Percentiles rank a stretch among this genome's conserved stretches.
These are phyloP conservation scores for Metschnikowia aberdeeniae DNA, from an alignment of 805 yeast species.

Conservation along the genomic window DNA sequence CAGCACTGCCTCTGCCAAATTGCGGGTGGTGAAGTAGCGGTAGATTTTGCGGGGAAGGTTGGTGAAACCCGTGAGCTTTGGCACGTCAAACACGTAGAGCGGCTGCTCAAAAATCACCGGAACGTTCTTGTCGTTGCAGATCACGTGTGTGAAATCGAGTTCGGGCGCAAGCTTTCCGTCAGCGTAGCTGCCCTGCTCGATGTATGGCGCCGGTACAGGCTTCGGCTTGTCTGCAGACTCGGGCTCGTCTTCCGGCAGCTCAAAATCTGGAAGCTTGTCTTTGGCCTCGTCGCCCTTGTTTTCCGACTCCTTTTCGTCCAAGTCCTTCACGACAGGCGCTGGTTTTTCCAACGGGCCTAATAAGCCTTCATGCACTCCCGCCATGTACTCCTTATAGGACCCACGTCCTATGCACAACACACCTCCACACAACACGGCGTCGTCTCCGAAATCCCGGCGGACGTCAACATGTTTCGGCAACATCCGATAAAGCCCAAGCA, in stretches of 20 bases:
- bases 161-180: constrained; percentile 58
- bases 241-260: constrained; percentile 21
- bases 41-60: constrained; percentile 72
- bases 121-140: constrained; percentile 34
- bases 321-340: constrained; percentile 21
- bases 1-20: constrained; percentile 65
- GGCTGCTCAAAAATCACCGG: constrained; percentile 76
- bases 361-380: constrained; percentile 92
- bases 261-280: constrained; percentile 14
- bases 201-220: constrained; percentile 62
- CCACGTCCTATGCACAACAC: constrained; percentile 93
- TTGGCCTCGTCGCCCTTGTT: constrained; percentile 12
- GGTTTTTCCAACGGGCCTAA: constrained; percentile 75
- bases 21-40: constrained; percentile 71
- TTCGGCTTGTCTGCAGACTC: constrained; percentile 23
- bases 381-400: constrained; percentile 86
- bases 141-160: constrained; percentile 34
- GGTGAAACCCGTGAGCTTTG: constrained; percentile 73
- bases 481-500: constrained; percentile 54
- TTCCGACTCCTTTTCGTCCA: constrained; percentile 7
- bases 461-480: constrained; percentile 23
- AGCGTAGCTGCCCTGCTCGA: constrained; percentile 54
- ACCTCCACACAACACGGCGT: constrained; percentile 64
- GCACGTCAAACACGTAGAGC: constrained; percentile 67
- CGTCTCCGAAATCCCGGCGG: constrained; percentile 40